phyloP scores from a whole-genome alignment of 441 rosid genomes.

The Populus tomentosa region DNA sequence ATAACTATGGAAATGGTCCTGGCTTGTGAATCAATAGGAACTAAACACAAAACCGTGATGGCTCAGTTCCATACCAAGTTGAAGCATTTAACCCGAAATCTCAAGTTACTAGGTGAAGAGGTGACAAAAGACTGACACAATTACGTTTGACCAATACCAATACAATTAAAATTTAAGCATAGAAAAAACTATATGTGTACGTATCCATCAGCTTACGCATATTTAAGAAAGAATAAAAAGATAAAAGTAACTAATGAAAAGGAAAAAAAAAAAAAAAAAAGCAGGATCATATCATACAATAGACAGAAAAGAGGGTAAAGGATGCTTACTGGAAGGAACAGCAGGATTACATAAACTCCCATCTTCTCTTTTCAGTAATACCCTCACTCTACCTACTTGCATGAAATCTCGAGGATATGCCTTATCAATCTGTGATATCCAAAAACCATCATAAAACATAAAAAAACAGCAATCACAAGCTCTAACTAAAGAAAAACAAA shows the following conservation, averaged over 20 bases:
- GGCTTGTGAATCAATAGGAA: not conserved
- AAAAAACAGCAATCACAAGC: not conserved
- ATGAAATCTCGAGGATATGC: slow-evolving; percentile 96
- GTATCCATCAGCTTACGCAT: not conserved
- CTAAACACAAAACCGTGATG: not conserved
- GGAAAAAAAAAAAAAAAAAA: not conserved
- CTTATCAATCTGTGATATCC: slow-evolving; percentile 59
- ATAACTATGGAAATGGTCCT: too few relatives aligned
- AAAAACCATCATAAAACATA: not conserved
- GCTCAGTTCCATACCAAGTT: not conserved
- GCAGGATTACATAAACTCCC: slow-evolving; percentile 79
- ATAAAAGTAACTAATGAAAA: not conserved
- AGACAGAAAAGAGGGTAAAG: not conserved
- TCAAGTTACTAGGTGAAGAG: too few relatives aligned
- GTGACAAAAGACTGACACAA: not conserved
- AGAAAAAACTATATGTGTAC: too few relatives aligned
- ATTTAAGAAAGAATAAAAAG: not conserved
- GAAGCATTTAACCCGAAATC: too few relatives aligned
- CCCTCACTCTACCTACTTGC: slow-evolving; percentile 97
- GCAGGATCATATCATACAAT: not conserved
- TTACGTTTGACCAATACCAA: not conserved
- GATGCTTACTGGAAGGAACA: slow-evolving; percentile 63
- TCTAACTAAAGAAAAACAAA: not conserved
- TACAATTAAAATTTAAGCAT: too few relatives aligned
- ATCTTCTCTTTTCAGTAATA: slow-evolving; percentile 74